These are phyloP conservation scores for Cladorrhinum samala DNA, from an alignment of 495 filamentous ascomycete species.

Conservation along the genomic window DNA sequence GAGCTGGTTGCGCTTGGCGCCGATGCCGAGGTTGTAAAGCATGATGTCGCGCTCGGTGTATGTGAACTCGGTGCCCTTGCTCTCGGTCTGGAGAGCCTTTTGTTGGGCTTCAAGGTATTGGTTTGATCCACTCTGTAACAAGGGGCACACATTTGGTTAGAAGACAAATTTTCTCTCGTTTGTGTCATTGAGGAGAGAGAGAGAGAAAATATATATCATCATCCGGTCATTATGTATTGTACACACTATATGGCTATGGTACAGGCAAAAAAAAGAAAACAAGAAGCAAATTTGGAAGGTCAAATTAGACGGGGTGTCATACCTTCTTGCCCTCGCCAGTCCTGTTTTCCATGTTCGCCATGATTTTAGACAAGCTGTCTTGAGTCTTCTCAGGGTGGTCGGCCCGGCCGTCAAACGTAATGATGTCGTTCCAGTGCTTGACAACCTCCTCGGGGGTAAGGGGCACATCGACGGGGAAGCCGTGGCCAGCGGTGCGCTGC, in stretches of 20 bases:
- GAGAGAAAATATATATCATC: slow-evolving; percentile 2
- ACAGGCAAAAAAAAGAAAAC: slow-evolving; percentile 19
- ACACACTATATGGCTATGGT: slow-evolving; percentile 28
- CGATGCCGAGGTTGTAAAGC: slow-evolving; percentile 92
- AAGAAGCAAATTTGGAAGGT: slow-evolving; percentile 9
- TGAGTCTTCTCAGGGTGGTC: slow-evolving; percentile 79
- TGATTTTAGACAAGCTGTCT: slow-evolving; percentile 76
- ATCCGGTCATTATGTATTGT: slow-evolving; percentile 6
- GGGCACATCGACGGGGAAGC: slow-evolving; percentile 83
- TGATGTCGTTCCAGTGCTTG: slow-evolving; percentile 70
- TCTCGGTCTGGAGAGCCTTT: slow-evolving; percentile 64
- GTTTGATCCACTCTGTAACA: slow-evolving; percentile 29
- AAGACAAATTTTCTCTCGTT: slow-evolving; percentile 20
- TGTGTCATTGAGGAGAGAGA: neutral
- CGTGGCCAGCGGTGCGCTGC: slow-evolving; percentile 87
- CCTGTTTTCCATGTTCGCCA: slow-evolving; percentile 85
- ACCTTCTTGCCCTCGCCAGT: slow-evolving; percentile 44
- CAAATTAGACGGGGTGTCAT: slow-evolving; percentile 27
- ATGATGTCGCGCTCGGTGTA: slow-evolving; percentile 85
- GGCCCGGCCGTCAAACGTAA: slow-evolving; percentile 82
- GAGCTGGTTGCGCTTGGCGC: slow-evolving; percentile 88
- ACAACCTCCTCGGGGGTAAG: slow-evolving; percentile 83
- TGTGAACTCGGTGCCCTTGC: slow-evolving; percentile 68
- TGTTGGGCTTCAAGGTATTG: slow-evolving; percentile 64
- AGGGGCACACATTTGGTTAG: slow-evolving; percentile 26